A percentile compares a stretch with the other conserved stretches of the same genome.
phyloP scores from a whole-genome alignment of 805 yeast species.

The Candida alai region DNA sequence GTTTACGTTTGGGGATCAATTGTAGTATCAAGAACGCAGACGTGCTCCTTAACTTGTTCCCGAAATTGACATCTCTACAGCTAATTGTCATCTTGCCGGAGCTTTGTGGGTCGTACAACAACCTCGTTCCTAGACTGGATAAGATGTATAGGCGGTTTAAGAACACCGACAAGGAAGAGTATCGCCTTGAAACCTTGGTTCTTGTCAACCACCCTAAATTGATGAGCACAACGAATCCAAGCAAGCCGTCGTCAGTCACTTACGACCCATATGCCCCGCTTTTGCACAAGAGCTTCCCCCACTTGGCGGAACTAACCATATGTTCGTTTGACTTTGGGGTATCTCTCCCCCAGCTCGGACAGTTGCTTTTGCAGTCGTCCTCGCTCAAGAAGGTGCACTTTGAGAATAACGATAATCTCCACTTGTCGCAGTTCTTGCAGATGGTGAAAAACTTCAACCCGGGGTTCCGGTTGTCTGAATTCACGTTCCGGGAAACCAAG shows the following conservation, averaged over 20 bases:
- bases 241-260: slow-evolving; percentile 13
- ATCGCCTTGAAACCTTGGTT: slow-evolving; percentile 16
- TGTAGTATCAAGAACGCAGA: slow-evolving; percentile 18
- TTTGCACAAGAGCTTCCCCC: slow-evolving; percentile 18
- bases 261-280: slow-evolving; percentile 25
- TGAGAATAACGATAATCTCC: slow-evolving; percentile 31
- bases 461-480: slow-evolving; percentile 18
- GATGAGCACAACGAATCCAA: slow-evolving; percentile 9
- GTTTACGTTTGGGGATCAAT: slow-evolving; percentile 25
- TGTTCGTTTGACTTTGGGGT: slow-evolving; percentile 30
- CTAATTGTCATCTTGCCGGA: slow-evolving; percentile 18
- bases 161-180: neutral
- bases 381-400: slow-evolving; percentile 21
- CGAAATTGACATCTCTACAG: slow-evolving; percentile 20
- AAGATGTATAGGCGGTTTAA: slow-evolving; percentile 8
- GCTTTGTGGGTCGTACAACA: slow-evolving; percentile 15
- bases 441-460: slow-evolving; percentile 28
- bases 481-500: slow-evolving; percentile 29
- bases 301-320: slow-evolving; percentile 22
- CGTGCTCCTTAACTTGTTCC: slow-evolving; percentile 21
- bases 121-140: slow-evolving; percentile 15
- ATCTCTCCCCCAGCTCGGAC: slow-evolving; percentile 24
- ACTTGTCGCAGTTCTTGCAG: slow-evolving; percentile 24
- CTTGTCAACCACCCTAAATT: slow-evolving; percentile 27
- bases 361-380: slow-evolving; percentile 17